Evolutionary conservation across 2,329 filamentous ascomycete genomes (phyloP).

Genomic region (Penicillium sp.): DNA sequence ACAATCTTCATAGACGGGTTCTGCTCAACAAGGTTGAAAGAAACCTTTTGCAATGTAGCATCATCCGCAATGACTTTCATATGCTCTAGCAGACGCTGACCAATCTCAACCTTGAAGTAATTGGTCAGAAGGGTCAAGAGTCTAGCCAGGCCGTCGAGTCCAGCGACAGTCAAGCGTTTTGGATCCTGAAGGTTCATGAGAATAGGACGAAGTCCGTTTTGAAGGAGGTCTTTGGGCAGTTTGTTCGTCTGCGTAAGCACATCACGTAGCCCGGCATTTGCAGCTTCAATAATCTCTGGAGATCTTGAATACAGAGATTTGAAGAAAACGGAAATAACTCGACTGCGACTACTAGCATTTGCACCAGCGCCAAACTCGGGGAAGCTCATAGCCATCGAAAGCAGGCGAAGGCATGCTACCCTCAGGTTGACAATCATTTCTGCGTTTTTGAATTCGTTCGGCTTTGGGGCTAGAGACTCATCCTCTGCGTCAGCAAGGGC

Average conservation of each 20-base stretch:
- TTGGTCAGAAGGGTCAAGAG: constrained; percentile 89
- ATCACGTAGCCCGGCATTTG: constrained; percentile 82
- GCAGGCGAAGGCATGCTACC: constrained; percentile 86
- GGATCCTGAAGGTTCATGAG: constrained; percentile 93
- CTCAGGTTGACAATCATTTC: constrained; percentile 88
- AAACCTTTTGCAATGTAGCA: constrained; percentile 76
- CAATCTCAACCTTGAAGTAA: constrained; percentile 99
- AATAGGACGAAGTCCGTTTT: constrained; percentile 92
- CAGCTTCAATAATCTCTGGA: constrained; percentile 85
- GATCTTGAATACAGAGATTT: constrained; percentile 94
- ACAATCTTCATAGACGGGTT: constrained; percentile 91
- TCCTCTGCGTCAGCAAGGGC: constrained; percentile 93
- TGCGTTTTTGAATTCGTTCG: constrained; percentile 89
- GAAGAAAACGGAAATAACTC: constrained; percentile 94
- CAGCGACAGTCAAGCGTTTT: constrained; percentile 80
- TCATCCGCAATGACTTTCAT: constrained; percentile 86
- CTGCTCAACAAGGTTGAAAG: constrained; percentile 92
- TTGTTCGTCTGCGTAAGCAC: constrained; percentile 87
- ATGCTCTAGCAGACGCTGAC: constrained; percentile 85
- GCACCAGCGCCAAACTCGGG: constrained; percentile 80
- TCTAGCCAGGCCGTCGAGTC: constrained; percentile 84
- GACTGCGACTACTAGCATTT: constrained; percentile 58
- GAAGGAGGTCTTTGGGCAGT: constrained; percentile 88
- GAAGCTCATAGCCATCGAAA: constrained; percentile 90
- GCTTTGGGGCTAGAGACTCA: constrained; percentile 86